These are phyloP conservation scores for Dothiorella sarmentorum DNA, from an alignment of 2,329 filamentous ascomycete species.

Conservation along the genomic window DNA sequence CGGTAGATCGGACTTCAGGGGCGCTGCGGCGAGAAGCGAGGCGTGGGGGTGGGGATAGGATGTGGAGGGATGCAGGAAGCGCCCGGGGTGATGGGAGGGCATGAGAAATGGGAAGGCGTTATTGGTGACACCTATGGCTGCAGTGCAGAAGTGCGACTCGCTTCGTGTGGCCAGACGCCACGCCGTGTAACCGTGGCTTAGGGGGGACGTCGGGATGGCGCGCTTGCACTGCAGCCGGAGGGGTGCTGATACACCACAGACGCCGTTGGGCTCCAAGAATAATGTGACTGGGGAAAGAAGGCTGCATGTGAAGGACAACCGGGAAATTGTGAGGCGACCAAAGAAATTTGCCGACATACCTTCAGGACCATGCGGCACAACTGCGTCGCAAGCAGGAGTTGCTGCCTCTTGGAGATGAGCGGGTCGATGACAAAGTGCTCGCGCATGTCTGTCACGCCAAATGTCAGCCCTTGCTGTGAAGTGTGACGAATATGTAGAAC, in stretches of 20 bases:
- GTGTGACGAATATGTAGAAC: neutral
- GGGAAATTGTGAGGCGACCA: conserved; percentile 17
- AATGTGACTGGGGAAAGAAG: conserved; percentile 13
- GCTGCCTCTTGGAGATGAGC: conserved; percentile 95
- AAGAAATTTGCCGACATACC: conserved; percentile 45
- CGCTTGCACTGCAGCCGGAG: conserved; percentile 15
- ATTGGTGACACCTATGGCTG: conserved; percentile 9
- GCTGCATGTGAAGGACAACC: conserved; percentile 10
- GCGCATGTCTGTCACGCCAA: conserved; percentile 73
- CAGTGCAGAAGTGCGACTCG: conserved; percentile 6
- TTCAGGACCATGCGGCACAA: conserved; percentile 97
- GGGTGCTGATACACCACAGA: conserved; percentile 23
- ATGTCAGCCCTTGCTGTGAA: conserved; percentile 4
- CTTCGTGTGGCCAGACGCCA: neutral
- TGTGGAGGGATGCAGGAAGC: neutral
- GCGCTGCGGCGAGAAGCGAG: conserved; percentile 12
- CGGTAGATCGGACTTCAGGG: conserved; percentile 11
- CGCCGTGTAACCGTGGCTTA: conserved; percentile 15
- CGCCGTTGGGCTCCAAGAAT: conserved; percentile 3
- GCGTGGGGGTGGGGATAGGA: neutral
- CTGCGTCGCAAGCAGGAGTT: conserved; percentile 93
- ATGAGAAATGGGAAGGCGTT: neutral
- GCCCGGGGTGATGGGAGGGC: neutral
- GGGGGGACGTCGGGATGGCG: conserved; percentile 12
- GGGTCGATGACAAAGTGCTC: conserved; percentile 98